Evolutionary conservation across 2,329 filamentous ascomycete genomes (phyloP).

Genomic region (Aspergillus sp.): DNA sequence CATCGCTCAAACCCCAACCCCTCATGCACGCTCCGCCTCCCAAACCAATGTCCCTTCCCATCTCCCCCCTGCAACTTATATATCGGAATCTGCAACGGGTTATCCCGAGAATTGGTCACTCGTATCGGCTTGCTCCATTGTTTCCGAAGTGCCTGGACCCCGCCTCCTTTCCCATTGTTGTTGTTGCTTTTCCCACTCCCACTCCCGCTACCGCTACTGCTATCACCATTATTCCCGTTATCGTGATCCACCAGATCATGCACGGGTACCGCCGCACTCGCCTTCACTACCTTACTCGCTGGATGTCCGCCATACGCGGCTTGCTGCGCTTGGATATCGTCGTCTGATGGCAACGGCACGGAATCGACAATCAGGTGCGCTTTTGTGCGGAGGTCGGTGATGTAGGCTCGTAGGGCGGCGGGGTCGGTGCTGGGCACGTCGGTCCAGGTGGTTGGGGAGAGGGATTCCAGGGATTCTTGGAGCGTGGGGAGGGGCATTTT

Average conservation of each 20-base stretch:
- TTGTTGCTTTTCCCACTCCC: no score
- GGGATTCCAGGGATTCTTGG: constrained; percentile 60
- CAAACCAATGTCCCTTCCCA: constrained; percentile 86
- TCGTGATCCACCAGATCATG: no score
- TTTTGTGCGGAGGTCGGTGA: constrained; percentile 63
- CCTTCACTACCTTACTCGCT: no score
- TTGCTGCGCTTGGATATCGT: constrained; percentile 32
- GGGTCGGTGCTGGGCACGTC: constrained; percentile 47
- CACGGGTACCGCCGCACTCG: no score
- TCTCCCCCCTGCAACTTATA: constrained; percentile 81
- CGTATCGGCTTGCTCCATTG: constrained; percentile 80
- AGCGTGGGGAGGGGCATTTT: constrained; percentile 54
- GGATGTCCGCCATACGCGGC: no score
- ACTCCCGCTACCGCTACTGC: no score
- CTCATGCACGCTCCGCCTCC: constrained; percentile 77
- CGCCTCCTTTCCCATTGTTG: no score
- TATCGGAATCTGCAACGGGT: constrained; percentile 73
- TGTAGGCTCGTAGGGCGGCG: constrained; percentile 56
- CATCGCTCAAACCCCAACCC: constrained; percentile 76
- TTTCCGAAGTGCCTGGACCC: constrained; percentile 60
- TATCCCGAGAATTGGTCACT: constrained; percentile 64
- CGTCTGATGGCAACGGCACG: constrained; percentile 58
- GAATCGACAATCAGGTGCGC: constrained; percentile 75
- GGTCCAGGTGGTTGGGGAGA: constrained; percentile 60
- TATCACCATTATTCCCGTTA: no score